Evolutionary conservation across 176 grass and related monocot genomes (phyloP), one percentile per base, ranked within the genome.

Genomic region (Triticum aestivum): DNA sequence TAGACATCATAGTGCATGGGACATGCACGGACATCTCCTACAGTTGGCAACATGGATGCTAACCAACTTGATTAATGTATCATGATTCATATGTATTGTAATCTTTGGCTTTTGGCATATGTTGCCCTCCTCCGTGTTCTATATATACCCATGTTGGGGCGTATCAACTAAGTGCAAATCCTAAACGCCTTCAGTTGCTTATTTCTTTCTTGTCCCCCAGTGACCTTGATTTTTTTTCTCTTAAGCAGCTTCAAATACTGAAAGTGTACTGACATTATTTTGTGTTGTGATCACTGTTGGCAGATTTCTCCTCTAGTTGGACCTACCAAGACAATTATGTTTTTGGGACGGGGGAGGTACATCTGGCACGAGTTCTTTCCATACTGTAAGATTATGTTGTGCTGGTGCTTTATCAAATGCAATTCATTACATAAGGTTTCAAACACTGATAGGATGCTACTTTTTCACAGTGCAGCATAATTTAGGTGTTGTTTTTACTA

Each of bases 331-430:
- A 89, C 39, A 29, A 94, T 99, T 47, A 99, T 99, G 97, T 87
- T 77, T 77, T 21, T 94, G 71, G 92, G 92, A 91, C 52, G n/a
- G 83, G 87, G 79, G 5, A 87, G 2, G 33, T 99, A 99, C 1
- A 82, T 84, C 69, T 99, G 97, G 97, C 94, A 99, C 83, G 94
- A 99, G 35, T 99, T 99, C 78, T 99, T 99, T 82, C 97, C 97
- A 37, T 91, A 80, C 67, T 90, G 94, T 99, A 93, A 94, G 92
- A 77, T 87, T 89, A 79, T 83, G 62, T 37, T 69, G 18, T 80
- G 27, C 17, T 69, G 71, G 24, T 73, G 9, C 47, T 23, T 73
- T 34, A 34, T 30, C 75, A 11, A 51, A 52, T 86, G 20, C 71
- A 26, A 76, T 27, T 73, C 17, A 10, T 86, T 64, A 26, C 32